Percentiles rank a stretch among this genome's conserved stretches.
phyloP scores from a whole-genome alignment of 495 filamentous ascomycete genomes.

The Penicillium lividum region DNA sequence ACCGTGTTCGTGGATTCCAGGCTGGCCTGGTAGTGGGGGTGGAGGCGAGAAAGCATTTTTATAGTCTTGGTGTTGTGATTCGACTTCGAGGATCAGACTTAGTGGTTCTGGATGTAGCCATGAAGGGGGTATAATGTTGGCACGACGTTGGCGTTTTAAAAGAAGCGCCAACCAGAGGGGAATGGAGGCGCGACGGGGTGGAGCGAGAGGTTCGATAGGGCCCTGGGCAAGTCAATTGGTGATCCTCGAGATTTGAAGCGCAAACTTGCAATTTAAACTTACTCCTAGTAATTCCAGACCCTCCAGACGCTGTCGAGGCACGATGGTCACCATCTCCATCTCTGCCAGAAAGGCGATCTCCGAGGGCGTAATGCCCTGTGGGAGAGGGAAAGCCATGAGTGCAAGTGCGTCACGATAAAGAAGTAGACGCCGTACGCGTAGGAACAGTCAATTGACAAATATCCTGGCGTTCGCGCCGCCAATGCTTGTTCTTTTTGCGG shows the following conservation, averaged over 20 bases:
- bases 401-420: conserved; percentile 5
- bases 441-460: conserved; percentile 3
- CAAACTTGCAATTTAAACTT: conserved; percentile 34
- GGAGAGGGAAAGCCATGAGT: conserved; percentile 79
- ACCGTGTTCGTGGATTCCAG: conserved; percentile 34
- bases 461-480: conserved; percentile 1
- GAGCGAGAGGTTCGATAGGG: conserved; percentile 69
- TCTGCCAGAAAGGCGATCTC: conserved; percentile 96
- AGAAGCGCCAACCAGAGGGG: conserved; percentile 98
- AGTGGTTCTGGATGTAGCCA: conserved; percentile 82
- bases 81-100: conserved; percentile 70
- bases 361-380: conserved; percentile 78
- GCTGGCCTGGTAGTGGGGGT: conserved; percentile 58
- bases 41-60: conserved; percentile 72
- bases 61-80: conserved; percentile 63
- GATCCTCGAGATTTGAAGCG: neutral
- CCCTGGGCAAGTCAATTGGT: conserved; percentile 57
- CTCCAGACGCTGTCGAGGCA: conserved; percentile 89
- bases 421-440: neutral
- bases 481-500: conserved; percentile 7
- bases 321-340: conserved; percentile 91
- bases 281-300: conserved; percentile 81
- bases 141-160: conserved; percentile 90
- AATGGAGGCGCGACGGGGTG: conserved; percentile 76
- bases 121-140: conserved; percentile 86